Base-by-base conservation (phyloP, 139 green algal genomes). In the Astrephomene gubernaculifera region DNA sequence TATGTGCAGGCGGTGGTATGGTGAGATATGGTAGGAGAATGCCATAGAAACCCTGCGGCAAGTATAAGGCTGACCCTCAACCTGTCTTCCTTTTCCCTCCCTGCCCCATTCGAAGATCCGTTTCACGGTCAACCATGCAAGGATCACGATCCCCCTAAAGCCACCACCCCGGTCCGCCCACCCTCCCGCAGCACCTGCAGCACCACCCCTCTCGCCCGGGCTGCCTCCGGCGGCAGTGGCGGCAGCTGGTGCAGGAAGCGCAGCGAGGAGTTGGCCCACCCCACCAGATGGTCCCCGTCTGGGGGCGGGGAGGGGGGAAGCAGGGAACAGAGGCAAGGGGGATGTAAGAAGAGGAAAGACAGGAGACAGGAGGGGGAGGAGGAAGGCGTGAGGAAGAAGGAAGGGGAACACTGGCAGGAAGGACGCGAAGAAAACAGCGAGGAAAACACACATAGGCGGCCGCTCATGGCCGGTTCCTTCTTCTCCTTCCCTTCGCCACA, bases 191-290 rank as follows among this genome's bases (percentile, higher is more conserved):
- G 5, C 43, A 74, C 92, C 64, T 95, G 90, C 45, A 91, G 63
- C 41, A 98, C 82, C 25, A 97, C 92, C 0, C 93, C 94, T 14
- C 85, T 73, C 38, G 82, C 87, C 25, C 4, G 24, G 0, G 64
- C 14, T 10, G 78, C 72, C 31, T 63, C 54, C 8, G 76, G 44
- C 10, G 89, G 89, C 45, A 94, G 82, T 5, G 68, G 39, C 22
- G 93, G 94, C 81, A 97, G 89, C 84, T 95, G 70, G 44, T 91
- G 33, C 29, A 93, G 76, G 68, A 83, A 86, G 33, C 95, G 89
- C 41, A 98, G 88, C 8, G 81, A 92, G 70, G 83, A 87, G 88
- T 97, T 97, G 73, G 94, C 89, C 94, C 93, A 98, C 4, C 93
- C 92, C 65, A 98, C 95, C 45, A 97, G 87, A 86, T 97, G 93